Conservation (phyloP, 345 rosid species). For the Hevea brasiliensis region DNA sequence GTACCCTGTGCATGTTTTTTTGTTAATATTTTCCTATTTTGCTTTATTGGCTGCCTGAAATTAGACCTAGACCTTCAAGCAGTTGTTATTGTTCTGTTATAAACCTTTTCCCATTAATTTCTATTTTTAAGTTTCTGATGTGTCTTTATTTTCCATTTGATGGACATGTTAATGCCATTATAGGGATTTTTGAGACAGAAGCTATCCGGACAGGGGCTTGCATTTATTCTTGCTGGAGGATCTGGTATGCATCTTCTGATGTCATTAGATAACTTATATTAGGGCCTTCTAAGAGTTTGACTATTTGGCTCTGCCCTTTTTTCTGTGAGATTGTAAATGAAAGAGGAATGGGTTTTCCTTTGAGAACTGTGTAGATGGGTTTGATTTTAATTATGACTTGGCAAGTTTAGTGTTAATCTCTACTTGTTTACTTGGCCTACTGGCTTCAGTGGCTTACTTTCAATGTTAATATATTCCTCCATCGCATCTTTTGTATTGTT, state of each 20-base stretch:
- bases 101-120: constrained; percentile 1
- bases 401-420: not conserved
- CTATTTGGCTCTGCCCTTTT: constrained; percentile 5
- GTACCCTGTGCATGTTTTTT: not conserved
- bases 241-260: constrained; percentile 60
- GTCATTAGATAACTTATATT: not conserved
- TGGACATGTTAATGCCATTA: constrained; percentile 18
- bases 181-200: constrained; percentile 92
- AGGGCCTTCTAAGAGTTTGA: not conserved
- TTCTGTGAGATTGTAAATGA: constrained; percentile 1
- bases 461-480: not conserved
- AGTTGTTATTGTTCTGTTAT: not conserved
- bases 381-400: constrained; percentile 3
- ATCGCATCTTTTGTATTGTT: not conserved
- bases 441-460: not conserved
- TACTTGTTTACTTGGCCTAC: not conserved
- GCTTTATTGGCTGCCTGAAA: constrained; percentile 4
- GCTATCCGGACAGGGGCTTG: constrained; percentile 91
- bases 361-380: too few species aligned
- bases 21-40: not conserved
- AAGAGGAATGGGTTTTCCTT: not conserved
- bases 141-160: constrained; percentile 14
- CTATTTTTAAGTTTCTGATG: constrained; percentile 8
- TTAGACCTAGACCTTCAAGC: not conserved
- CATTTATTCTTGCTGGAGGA: constrained; percentile 91